These are phyloP conservation scores for Dioszegia aurantiaca DNA, from an alignment of 768 basidiomycete genomes.

Conservation along the genomic window DNA sequence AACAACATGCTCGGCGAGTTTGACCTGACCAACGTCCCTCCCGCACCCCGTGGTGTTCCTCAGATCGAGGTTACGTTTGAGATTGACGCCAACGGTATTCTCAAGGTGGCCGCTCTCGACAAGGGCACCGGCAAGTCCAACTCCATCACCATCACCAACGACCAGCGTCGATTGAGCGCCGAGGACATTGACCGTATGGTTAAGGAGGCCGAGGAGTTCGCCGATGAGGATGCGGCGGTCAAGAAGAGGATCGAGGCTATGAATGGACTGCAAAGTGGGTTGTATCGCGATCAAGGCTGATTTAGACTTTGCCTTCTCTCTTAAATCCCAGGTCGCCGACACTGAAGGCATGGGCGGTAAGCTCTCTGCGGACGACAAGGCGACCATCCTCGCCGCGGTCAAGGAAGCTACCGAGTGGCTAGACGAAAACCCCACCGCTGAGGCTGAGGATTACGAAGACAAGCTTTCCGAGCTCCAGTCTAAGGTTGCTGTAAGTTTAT, in stretches of 20 bases:
- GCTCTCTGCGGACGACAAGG: constrained; percentile 51
- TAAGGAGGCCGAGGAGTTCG: constrained; percentile 79
- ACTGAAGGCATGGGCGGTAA: constrained; percentile 89
- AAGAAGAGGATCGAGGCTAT: constrained; percentile 55
- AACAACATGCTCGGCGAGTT: constrained; percentile 99
- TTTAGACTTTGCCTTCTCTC: constrained; percentile 62
- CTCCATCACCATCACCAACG: constrained; percentile 56
- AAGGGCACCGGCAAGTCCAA: constrained; percentile 92
- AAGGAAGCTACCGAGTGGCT: constrained; percentile 92
- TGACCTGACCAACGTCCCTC: constrained; percentile 92
- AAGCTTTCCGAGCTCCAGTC: constrained; percentile 62
- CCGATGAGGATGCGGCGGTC: constrained; percentile 52
- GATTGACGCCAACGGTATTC: constrained; percentile 74
- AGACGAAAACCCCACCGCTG: constrained; percentile 72
- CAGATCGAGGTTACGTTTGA: constrained; percentile 98
- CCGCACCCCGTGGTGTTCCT: constrained; percentile 95
- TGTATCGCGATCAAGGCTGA: not conserved
- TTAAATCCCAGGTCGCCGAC: constrained; percentile 83
- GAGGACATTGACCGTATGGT: constrained; percentile 99
- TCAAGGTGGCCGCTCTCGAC: constrained; percentile 92
- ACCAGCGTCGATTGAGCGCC: constrained; percentile 94
- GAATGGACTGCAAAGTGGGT: constrained; percentile 50
- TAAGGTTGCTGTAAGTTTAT: constrained; percentile 38
- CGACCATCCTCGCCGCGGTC: constrained; percentile 67
- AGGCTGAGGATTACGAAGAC: constrained; percentile 86